A percentile compares a stretch with the other conserved stretches of the same genome.
phyloP scores from a whole-genome alignment of 192 early-diverging fungal species.

The Coemansia sp. region DNA sequence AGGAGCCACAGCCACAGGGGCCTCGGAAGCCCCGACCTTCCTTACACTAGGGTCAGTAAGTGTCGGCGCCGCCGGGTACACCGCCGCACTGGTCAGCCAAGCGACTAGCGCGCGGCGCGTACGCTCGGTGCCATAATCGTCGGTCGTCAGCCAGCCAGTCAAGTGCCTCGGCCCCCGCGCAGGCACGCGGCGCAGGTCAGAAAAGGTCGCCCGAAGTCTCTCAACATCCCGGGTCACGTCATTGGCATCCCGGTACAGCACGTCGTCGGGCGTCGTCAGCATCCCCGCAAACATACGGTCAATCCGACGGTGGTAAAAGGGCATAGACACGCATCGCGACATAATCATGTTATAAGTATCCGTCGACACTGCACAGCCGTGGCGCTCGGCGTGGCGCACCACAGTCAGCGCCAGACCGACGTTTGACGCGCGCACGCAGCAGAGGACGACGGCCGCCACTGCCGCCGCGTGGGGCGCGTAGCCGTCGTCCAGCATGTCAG shows the following conservation, averaged over 20 bases:
- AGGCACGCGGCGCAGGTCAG: neutral
- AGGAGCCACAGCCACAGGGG: neutral
- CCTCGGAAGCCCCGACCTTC: neutral
- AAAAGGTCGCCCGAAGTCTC: neutral
- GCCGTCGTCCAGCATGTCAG: constrained; percentile 41
- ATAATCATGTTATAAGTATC: constrained; percentile 35
- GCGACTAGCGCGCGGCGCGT: constrained; percentile 16
- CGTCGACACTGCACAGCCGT: constrained; percentile 13
- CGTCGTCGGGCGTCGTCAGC: constrained; percentile 17
- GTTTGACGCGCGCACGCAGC: constrained; percentile 24
- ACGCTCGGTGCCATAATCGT: neutral
- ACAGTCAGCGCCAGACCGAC: constrained; percentile 24
- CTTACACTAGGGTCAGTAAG: constrained; percentile 9
- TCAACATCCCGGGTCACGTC: neutral
- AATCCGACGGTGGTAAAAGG: neutral
- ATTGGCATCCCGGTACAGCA: neutral
- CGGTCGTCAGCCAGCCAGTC: neutral
- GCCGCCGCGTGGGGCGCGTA: constrained; percentile 17
- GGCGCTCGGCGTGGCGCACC: constrained; percentile 32
- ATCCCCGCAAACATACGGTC: constrained; percentile 20
- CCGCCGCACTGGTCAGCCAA: constrained; percentile 38
- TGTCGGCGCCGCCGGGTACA: constrained; percentile 28
- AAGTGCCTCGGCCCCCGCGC: neutral
- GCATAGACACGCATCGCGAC: constrained; percentile 3
- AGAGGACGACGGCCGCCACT: constrained; percentile 24